Evolutionary conservation across 768 basidiomycete genomes (phyloP).

Genomic region (Tulasnella sp.): DNA sequence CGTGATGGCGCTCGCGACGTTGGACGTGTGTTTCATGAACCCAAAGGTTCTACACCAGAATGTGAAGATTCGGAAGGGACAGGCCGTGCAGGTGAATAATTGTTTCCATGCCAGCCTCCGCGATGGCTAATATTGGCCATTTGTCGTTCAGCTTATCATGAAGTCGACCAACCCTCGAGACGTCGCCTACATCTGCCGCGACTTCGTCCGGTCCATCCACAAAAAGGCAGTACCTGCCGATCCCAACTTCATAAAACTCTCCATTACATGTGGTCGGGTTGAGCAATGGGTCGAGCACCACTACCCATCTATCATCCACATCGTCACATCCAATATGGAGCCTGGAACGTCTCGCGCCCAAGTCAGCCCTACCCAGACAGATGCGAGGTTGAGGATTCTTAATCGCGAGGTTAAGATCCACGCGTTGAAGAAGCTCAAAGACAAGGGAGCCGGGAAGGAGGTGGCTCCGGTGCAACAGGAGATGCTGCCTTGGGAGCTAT

Average conservation of each 20-base stretch:
- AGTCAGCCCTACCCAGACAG: constrained; percentile 21
- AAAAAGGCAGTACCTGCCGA: constrained; percentile 66
- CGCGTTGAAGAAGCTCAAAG: constrained; percentile 19
- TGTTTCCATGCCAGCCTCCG: background rate
- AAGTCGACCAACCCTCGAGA: constrained; percentile 84
- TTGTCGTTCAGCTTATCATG: constrained; percentile 73
- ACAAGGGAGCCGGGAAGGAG: background rate
- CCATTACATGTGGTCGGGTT: constrained; percentile 78
- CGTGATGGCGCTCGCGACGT: constrained; percentile 91
- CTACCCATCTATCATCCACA: constrained; percentile 78
- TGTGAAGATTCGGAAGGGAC: constrained; percentile 90
- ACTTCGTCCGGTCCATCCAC: constrained; percentile 74
- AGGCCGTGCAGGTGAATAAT: constrained; percentile 61
- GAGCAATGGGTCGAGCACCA: constrained; percentile 90
- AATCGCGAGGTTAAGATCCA: constrained; percentile 19
- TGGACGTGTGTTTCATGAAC: constrained; percentile 91
- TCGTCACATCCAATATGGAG: constrained; percentile 18
- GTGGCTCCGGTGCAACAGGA: background rate
- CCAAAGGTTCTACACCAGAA: constrained; percentile 71
- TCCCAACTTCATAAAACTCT: constrained; percentile 75
- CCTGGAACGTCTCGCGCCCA: constrained; percentile 9
- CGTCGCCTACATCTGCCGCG: constrained; percentile 78
- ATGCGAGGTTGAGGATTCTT: constrained; percentile 29
- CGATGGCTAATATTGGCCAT: too few species aligned
- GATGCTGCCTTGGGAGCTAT: constrained; percentile 14